phyloP scores from a whole-genome alignment of 2,329 filamentous ascomycete species.

The Periconia sp. region DNA sequence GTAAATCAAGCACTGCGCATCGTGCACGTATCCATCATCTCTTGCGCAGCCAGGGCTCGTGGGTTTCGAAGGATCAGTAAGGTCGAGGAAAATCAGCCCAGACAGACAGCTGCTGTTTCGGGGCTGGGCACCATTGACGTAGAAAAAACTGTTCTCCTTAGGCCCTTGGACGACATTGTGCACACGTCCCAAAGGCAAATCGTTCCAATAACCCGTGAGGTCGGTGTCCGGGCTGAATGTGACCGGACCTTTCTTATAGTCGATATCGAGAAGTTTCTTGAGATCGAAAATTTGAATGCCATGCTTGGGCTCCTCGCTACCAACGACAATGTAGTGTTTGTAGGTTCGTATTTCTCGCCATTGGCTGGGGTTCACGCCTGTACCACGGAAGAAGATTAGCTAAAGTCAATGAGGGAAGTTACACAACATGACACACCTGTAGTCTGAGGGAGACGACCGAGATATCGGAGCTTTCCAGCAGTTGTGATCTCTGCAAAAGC shows the following conservation, averaged over 20 bases:
- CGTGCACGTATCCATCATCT: slow-evolving; percentile 62
- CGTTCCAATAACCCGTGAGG: slow-evolving; percentile 27
- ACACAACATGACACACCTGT: too few species aligned
- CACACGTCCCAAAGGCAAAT: slow-evolving; percentile 39
- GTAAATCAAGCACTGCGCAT: slow-evolving; percentile 61
- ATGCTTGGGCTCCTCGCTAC: slow-evolving; percentile 51
- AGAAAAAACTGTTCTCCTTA: slow-evolving; percentile 35
- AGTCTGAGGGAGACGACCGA: slow-evolving; percentile 56
- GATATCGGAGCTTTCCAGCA: slow-evolving; percentile 54
- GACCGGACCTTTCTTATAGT: slow-evolving; percentile 31
- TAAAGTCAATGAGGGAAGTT: too few species aligned
- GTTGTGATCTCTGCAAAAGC: slow-evolving; percentile 53
- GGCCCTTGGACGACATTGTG: slow-evolving; percentile 41
- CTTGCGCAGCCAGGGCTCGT: slow-evolving; percentile 57
- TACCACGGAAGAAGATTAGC: too few species aligned
- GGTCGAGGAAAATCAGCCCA: slow-evolving; percentile 61
- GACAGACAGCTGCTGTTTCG: slow-evolving; percentile 48
- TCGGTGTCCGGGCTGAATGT: slow-evolving; percentile 33
- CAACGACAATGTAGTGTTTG: slow-evolving; percentile 49
- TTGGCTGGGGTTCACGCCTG: slow-evolving; percentile 41
- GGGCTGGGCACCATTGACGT: slow-evolving; percentile 35
- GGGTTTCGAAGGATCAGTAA: slow-evolving; percentile 56
- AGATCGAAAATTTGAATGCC: slow-evolving; percentile 62
- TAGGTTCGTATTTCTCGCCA: slow-evolving; percentile 56
- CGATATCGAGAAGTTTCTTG: slow-evolving; percentile 44